Evolutionary conservation across 139 green algal genomes (phyloP).

Genomic region (Medakamo hakoo): DNA sequence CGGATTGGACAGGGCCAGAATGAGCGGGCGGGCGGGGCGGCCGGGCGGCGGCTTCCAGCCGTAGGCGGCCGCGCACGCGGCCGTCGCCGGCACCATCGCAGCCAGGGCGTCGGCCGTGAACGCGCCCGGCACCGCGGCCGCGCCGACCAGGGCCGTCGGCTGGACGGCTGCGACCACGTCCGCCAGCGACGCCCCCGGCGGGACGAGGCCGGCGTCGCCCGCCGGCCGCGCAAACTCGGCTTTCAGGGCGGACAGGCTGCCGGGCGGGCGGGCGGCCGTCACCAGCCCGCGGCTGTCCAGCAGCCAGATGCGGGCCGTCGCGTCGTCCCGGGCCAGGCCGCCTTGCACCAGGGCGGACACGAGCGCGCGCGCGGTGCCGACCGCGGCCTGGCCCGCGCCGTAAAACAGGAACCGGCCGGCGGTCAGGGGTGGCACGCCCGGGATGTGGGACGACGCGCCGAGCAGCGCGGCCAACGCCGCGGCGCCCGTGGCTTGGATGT

Average conservation of each 20-base stretch:
- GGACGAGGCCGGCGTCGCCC: neutral
- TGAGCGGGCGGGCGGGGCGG: constrained; percentile 7
- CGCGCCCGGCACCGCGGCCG: constrained; percentile 25
- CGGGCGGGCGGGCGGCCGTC: constrained; percentile 6
- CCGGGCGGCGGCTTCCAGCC: too few species aligned
- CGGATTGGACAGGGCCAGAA: constrained; percentile 26
- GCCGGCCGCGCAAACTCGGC: constrained; percentile 18
- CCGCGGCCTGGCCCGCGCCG: constrained; percentile 43
- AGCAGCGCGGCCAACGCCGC: constrained; percentile 28
- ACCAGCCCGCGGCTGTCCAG: constrained; percentile 16
- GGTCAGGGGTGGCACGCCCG: constrained; percentile 14
- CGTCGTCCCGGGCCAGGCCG: constrained; percentile 8
- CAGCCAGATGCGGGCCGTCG: constrained; percentile 15
- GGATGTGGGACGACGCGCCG: constrained; percentile 11
- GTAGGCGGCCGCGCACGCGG: neutral
- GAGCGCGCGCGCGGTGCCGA: constrained; percentile 30
- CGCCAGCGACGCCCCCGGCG: constrained; percentile 6
- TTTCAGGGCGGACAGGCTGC: constrained; percentile 16
- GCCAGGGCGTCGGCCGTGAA: constrained; percentile 6
- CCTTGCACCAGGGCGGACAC: constrained; percentile 14
- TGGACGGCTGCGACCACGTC: constrained; percentile 20
- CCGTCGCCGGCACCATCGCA: neutral
- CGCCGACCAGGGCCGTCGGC: constrained; percentile 42
- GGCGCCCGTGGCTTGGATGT: constrained; percentile 38
- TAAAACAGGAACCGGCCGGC: constrained; percentile 38